phyloP scores from a whole-genome alignment of 2,329 filamentous ascomycete species.

The Colletotrichum costaricense region DNA sequence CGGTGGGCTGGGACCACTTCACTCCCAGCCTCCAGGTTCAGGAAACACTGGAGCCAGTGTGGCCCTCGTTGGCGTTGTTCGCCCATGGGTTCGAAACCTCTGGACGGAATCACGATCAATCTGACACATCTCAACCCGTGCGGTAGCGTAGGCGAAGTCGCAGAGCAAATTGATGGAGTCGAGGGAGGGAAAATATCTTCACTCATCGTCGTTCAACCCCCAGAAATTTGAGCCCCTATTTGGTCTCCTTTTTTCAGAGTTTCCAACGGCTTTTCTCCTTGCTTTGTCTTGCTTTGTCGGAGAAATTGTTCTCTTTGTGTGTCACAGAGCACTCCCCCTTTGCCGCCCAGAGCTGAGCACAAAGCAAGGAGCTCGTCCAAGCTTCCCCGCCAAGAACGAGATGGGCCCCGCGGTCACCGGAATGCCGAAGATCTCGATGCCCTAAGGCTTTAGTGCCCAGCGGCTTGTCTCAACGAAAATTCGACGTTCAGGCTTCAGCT shows the following conservation, averaged over 20 bases:
- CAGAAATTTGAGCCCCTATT: not conserved
- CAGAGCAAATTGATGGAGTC: constrained; percentile 30
- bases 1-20: constrained; percentile 9
- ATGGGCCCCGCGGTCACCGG: not conserved
- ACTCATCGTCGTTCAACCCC: not conserved
- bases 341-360: not conserved
- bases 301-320: not conserved
- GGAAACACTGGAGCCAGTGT: constrained; percentile 10
- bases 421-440: not conserved
- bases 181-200: not conserved
- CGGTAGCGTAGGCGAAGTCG: constrained; percentile 25
- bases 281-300: not conserved
- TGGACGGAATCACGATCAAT: constrained; percentile 17
- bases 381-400: not conserved
- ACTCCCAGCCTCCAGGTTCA: constrained; percentile 9
- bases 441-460: not conserved
- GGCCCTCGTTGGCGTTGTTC: not conserved
- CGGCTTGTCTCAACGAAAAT: not conserved
- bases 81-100: constrained; percentile 19
- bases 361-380: not conserved
- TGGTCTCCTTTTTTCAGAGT: not conserved
- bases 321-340: not conserved
- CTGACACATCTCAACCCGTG: constrained; percentile 20
- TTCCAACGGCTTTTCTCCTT: not conserved
- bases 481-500: not conserved